phyloP scores from a whole-genome alignment of 306 rosid genomes.

The Luffa aegyptiaca region DNA sequence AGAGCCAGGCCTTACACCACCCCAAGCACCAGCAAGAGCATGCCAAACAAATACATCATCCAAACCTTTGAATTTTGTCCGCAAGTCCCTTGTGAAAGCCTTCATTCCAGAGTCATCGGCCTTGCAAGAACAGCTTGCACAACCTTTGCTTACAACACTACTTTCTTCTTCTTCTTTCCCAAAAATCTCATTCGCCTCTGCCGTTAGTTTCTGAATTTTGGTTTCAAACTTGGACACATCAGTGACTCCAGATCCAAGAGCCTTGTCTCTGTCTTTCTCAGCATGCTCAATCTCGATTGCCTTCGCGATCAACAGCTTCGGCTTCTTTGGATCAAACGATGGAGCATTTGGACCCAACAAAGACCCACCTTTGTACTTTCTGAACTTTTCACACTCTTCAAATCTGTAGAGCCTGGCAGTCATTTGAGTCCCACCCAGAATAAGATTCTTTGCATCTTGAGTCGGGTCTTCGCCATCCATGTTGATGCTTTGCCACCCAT shows the following conservation, averaged over 20 bases:
- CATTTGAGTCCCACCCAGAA: slow-evolving; percentile 73
- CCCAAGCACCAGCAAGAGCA: slow-evolving; percentile 87
- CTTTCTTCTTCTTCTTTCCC: slow-evolving; percentile 27
- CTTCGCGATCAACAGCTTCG: slow-evolving; percentile 37
- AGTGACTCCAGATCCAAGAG: slow-evolving; percentile 17
- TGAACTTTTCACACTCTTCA: slow-evolving; percentile 60
- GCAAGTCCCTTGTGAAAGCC: slow-evolving; percentile 72
- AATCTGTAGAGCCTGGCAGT: slow-evolving; percentile 57
- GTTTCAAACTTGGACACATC: slow-evolving; percentile 25
- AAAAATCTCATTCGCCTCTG: slow-evolving; percentile 45
- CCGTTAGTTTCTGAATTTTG: slow-evolving; percentile 27
- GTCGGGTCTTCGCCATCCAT: slow-evolving; percentile 42
- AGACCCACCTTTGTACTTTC: slow-evolving; percentile 44
- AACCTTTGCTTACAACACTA: not conserved
- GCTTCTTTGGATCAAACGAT: slow-evolving; percentile 43
- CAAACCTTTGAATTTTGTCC: slow-evolving; percentile 47
- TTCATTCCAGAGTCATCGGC: slow-evolving; percentile 39
- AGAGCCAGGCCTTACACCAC: slow-evolving; percentile 77
- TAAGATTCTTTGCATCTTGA: slow-evolving; percentile 46
- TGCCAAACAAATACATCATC: slow-evolving; percentile 87
- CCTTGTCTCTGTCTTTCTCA: slow-evolving; percentile 30
- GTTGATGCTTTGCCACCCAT: slow-evolving; percentile 89
- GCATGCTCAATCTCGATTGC: slow-evolving; percentile 52
- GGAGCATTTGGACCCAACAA: slow-evolving; percentile 45
- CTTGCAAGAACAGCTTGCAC: slow-evolving; percentile 12